phyloP scores from a whole-genome alignment of 805 yeast genomes.

The Myxozyma kluyveri region DNA sequence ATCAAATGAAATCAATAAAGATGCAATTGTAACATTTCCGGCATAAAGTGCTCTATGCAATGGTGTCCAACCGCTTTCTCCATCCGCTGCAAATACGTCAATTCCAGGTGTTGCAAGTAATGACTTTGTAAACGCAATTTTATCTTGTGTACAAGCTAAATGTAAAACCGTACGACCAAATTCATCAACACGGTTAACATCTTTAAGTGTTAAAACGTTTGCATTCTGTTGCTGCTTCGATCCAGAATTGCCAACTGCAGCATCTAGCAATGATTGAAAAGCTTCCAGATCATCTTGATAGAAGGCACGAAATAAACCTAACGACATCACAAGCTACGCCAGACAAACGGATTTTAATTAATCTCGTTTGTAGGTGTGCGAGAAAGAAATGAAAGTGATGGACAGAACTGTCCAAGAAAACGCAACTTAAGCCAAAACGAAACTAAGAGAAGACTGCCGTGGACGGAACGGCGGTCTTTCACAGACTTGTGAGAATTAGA shows the following conservation, averaged over 20 bases:
- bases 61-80: constrained; percentile 79
- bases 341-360: no score
- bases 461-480: no score
- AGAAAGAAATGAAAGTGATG: no score
- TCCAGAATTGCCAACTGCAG: neutral
- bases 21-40: constrained; percentile 57
- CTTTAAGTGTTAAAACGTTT: constrained; percentile 8
- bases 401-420: no score
- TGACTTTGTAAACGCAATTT: constrained; percentile 46
- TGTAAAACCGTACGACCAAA: constrained; percentile 51
- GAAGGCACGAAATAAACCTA: constrained; percentile 16
- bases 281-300: constrained; percentile 26
- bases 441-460: neutral
- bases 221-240: neutral
- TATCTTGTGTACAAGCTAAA: constrained; percentile 50
- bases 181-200: constrained; percentile 27
- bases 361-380: no score
- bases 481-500: no score
- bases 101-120: constrained; percentile 50
- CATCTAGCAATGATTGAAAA: constrained; percentile 12
- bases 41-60: constrained; percentile 66
- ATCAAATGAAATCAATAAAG: constrained; percentile 41
- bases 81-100: constrained; percentile 52
- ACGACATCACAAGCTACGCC: constrained; percentile 15
- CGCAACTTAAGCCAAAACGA: neutral